phyloP scores from a whole-genome alignment of 257 asterid species.

The Gardenia jasminoides region DNA sequence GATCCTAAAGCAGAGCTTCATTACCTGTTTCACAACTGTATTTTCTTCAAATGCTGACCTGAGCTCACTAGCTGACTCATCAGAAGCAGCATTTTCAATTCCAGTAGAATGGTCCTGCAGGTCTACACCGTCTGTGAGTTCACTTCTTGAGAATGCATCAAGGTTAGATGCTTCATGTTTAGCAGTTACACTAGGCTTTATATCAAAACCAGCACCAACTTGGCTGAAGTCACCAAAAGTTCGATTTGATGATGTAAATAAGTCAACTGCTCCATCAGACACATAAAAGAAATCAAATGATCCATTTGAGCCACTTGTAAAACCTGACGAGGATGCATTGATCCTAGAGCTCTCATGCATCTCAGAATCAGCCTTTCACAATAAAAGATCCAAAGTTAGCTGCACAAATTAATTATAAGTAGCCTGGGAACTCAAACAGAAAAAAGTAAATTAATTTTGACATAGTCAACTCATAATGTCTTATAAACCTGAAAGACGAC shows the following conservation, averaged over 20 bases:
- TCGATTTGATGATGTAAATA: slow-evolving; percentile 39
- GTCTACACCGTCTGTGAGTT: slow-evolving; percentile 28
- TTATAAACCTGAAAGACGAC: not conserved
- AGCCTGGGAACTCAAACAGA: not conserved
- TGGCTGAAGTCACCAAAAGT: slow-evolving; percentile 28
- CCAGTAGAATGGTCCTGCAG: slow-evolving; percentile 17
- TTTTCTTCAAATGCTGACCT: slow-evolving; percentile 8
- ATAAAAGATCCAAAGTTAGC: slow-evolving; percentile 10
- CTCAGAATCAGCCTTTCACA: slow-evolving; percentile 44
- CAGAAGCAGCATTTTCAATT: slow-evolving; percentile 22
- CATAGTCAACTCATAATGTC: not conserved
- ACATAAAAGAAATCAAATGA: slow-evolving; percentile 31
- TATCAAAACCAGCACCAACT: slow-evolving; percentile 30
- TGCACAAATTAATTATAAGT: not conserved
- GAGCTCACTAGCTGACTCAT: slow-evolving; percentile 15
- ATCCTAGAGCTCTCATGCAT: slow-evolving; percentile 35
- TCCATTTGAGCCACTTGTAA: slow-evolving; percentile 31
- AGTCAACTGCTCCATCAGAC: slow-evolving; percentile 32
- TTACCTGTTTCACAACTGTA: slow-evolving; percentile 11
- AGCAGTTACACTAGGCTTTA: slow-evolving; percentile 26
- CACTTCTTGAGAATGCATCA: slow-evolving; percentile 30
- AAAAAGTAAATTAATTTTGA: not conserved
- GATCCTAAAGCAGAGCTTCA: not conserved
- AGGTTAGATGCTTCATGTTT: slow-evolving; percentile 15
- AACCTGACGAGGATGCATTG: slow-evolving; percentile 32